Conservation (phyloP, 352 stramenopile genomes). For the Pythium guiyangense region DNA sequence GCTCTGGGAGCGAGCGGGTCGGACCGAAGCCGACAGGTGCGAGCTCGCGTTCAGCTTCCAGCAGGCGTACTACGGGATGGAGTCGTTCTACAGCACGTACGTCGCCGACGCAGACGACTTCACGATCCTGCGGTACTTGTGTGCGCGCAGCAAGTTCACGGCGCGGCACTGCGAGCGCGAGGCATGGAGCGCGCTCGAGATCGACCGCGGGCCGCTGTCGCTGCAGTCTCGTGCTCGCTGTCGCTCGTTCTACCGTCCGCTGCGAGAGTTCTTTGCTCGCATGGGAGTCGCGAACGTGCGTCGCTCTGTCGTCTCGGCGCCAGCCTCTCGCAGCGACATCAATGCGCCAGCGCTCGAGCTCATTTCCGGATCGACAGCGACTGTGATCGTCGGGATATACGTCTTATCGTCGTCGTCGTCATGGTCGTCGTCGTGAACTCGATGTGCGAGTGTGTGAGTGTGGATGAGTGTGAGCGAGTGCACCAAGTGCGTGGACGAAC, state of each 20-base stretch:
- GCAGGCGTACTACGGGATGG: constrained; percentile 14
- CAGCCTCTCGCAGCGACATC: neutral
- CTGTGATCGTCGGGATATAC: constrained; percentile 8
- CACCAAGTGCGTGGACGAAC: too few relatives aligned
- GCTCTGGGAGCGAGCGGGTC: constrained; percentile 10
- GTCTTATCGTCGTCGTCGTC: neutral
- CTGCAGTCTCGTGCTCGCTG: constrained; percentile 1
- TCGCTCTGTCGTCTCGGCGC: neutral
- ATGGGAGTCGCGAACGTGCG: neutral
- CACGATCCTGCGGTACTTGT: constrained; percentile 9
- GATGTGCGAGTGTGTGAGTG: neutral
- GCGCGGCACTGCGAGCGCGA: neutral
- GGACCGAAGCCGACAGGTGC: constrained; percentile 10
- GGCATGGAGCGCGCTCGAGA: neutral
- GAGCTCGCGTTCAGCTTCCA: constrained; percentile 16
- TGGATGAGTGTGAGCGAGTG: too few relatives aligned
- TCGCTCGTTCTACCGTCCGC: constrained; percentile 3
- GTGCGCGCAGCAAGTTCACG: neutral
- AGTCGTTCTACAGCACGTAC: constrained; percentile 17
- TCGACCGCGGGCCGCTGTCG: neutral
- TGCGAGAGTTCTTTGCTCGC: constrained; percentile 1
- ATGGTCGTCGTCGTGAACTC: neutral
- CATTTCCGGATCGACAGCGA: neutral
- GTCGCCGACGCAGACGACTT: constrained; percentile 14
- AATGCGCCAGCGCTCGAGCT: constrained; percentile 1